phyloP scores from a whole-genome alignment of 176 grass and related monocot species.

The Ensete glaucum region DNA sequence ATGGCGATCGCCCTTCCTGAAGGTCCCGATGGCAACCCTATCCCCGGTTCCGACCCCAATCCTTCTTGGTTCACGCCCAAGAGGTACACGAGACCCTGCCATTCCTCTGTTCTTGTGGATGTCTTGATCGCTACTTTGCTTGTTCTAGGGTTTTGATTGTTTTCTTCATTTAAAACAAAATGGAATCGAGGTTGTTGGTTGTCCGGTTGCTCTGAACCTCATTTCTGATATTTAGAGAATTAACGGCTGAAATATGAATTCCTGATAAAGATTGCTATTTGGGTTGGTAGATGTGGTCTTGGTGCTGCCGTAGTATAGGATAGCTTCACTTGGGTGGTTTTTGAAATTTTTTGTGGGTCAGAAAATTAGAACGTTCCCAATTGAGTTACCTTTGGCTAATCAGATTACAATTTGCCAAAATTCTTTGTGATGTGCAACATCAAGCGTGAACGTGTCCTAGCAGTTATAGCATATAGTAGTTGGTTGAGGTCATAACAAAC shows the following conservation, averaged over 20 bases:
- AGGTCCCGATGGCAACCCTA: slow-evolving; percentile 20
- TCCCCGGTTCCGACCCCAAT: slow-evolving; percentile 5
- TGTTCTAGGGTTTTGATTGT: neutral
- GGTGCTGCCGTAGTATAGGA: too few relatives aligned
- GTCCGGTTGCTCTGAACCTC: too few relatives aligned
- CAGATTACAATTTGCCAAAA: neutral
- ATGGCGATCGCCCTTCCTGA: slow-evolving; percentile 29
- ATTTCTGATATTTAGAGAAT: too few relatives aligned
- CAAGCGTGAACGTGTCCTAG: neutral
- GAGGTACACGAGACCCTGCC: slow-evolving; percentile 14
- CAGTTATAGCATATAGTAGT: neutral
- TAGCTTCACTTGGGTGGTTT: neutral
- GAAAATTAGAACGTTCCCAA: neutral
- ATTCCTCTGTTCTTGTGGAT: neutral
- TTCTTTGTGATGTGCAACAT: neutral
- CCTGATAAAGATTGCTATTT: too few relatives aligned
- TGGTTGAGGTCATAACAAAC: neutral
- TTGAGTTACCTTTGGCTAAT: neutral
- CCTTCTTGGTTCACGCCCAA: slow-evolving; percentile 48
- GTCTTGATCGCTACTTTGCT: neutral
- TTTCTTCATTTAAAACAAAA: too few relatives aligned
- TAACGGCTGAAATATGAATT: too few relatives aligned
- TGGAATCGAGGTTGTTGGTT: too few relatives aligned
- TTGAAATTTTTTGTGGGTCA: neutral
- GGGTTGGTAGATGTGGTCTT: too few relatives aligned